These are phyloP conservation scores for Cytospora paraplurivora DNA, from an alignment of 2,329 filamentous ascomycete species.

Conservation along the genomic window DNA sequence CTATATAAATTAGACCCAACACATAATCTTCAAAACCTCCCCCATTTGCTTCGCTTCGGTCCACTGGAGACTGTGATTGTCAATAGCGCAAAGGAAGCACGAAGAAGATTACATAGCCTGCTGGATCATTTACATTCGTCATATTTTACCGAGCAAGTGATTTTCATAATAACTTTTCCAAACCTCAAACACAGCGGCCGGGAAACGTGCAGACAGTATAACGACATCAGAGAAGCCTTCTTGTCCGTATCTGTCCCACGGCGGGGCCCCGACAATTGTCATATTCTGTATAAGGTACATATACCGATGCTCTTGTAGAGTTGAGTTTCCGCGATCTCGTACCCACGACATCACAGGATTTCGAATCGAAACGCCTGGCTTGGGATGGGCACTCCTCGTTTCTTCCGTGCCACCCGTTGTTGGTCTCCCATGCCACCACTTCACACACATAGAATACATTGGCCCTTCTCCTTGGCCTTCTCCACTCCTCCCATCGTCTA, in stretches of 20 bases:
- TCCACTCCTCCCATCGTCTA: background rate
- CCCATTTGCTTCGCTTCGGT: no score
- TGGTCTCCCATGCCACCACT: background rate
- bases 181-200: background rate
- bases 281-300: conserved; percentile 8
- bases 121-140: background rate
- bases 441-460: background rate
- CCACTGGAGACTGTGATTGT: no score
- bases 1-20: no score
- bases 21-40: no score
- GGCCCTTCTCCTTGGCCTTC: background rate
- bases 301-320: conserved; percentile 15
- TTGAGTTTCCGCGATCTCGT: background rate
- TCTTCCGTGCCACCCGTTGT: background rate
- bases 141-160: background rate
- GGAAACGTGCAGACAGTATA: no score
- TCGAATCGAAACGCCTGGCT: conserved; percentile 19
- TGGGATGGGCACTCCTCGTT: conserved; percentile 7
- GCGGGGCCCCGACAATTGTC: background rate
- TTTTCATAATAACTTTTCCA: background rate
- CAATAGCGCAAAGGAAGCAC: no score
- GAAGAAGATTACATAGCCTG: no score
- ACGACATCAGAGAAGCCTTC: background rate
- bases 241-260: background rate
- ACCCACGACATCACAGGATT: background rate